These are phyloP conservation scores for Mytilinidion resinicola DNA, from an alignment of 495 filamentous ascomycete genomes.

Conservation along the genomic window DNA sequence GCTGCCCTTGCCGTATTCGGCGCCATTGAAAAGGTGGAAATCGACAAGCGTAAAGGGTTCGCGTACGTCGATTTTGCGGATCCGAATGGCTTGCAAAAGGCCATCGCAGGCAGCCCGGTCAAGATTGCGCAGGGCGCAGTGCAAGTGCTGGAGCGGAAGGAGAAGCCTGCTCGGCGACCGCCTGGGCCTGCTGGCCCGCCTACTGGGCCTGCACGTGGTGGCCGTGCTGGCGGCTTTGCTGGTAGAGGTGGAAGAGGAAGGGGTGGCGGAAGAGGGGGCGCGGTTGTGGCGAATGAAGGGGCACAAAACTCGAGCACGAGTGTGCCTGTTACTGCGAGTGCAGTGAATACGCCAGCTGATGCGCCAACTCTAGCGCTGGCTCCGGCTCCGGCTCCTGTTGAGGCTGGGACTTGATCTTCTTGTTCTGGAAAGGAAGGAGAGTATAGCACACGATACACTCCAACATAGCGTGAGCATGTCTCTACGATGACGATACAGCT, in stretches of 20 bases:
- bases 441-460: neutral
- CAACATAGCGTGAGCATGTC: neutral
- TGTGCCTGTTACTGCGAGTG: neutral
- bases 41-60: constrained; percentile 88
- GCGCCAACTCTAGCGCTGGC: neutral
- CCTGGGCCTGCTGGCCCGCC: constrained; percentile 15
- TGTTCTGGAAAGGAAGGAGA: neutral
- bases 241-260: constrained; percentile 36
- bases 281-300: neutral
- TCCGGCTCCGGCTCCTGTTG: neutral
- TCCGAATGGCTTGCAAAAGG: constrained; percentile 61
- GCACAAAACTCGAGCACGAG: neutral
- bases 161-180: constrained; percentile 30
- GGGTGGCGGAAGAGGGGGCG: constrained; percentile 39
- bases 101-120: constrained; percentile 74
- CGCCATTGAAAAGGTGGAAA: constrained; percentile 67
- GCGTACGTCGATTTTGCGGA: constrained; percentile 82
- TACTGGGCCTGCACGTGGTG: constrained; percentile 35
- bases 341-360: neutral
- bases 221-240: constrained; percentile 39
- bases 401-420: neutral
- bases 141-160: constrained; percentile 77
- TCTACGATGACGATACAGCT: too few species aligned
- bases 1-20: constrained; percentile 67
- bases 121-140: constrained; percentile 77